phyloP scores from a whole-genome alignment of 257 asterid genomes.

The Solanum tarijense region DNA sequence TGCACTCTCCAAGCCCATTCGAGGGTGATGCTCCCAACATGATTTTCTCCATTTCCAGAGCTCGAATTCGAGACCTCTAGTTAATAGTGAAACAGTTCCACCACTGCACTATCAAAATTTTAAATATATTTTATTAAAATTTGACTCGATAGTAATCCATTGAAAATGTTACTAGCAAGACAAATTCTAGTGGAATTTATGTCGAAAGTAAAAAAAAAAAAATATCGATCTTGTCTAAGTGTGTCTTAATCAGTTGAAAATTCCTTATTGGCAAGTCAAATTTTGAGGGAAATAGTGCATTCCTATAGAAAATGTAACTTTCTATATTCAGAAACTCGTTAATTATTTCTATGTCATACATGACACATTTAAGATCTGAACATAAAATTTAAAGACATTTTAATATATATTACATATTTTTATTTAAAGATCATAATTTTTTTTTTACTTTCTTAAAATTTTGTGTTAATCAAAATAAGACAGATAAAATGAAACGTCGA shows the following conservation, averaged over 20 bases:
- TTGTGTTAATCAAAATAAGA: not conserved
- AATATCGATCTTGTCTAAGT: not conserved
- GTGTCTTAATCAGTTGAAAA: not conserved
- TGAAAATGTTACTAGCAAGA: not conserved
- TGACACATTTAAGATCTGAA: no score
- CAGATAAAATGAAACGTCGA: not conserved
- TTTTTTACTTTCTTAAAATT: no score
- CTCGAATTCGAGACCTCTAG: rapidly evolving
- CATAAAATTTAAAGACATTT: not conserved
- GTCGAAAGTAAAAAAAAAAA: no score
- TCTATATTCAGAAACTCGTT: not conserved
- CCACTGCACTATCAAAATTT: no score
- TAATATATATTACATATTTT: no score
- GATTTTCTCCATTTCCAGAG: no score
- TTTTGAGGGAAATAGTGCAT: not conserved
- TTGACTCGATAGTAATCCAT: no score
- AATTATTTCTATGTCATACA: no score
- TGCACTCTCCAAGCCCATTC: rapidly evolving
- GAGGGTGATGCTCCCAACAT: rapidly evolving
- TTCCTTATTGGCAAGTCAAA: not conserved
- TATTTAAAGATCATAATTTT: not conserved
- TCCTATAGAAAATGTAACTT: no score
- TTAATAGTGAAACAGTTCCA: no score
- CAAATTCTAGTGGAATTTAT: no score
- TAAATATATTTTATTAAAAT: no score